These are phyloP conservation scores for Pinus taeda DNA, from an alignment of 75 land plant genomes.

Conservation along the genomic window DNA sequence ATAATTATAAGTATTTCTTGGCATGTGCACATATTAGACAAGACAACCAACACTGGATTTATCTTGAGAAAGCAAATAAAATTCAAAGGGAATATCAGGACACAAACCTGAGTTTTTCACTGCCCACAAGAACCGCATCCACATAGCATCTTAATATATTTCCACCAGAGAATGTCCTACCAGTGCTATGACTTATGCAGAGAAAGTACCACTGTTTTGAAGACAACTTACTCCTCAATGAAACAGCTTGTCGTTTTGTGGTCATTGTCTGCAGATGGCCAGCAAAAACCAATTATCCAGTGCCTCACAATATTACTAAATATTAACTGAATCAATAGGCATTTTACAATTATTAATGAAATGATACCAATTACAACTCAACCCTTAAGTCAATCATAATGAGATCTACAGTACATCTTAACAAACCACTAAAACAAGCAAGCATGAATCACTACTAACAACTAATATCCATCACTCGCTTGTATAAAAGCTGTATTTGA, in stretches of 20 bases:
- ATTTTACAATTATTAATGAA: neutral
- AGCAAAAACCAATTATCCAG: neutral
- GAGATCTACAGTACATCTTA: neutral
- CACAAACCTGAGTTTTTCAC: slow-evolving; percentile 81
- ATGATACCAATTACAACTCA: neutral
- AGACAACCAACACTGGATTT: neutral
- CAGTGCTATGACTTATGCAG: slow-evolving; percentile 81
- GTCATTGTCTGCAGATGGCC: slow-evolving; percentile 23
- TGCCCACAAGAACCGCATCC: slow-evolving; percentile 70
- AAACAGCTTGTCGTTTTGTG: slow-evolving; percentile 60
- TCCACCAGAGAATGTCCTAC: slow-evolving; percentile 93
- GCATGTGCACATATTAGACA: neutral
- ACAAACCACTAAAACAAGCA: neutral
- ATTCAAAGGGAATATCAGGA: neutral
- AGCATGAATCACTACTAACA: no score
- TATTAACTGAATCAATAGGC: neutral
- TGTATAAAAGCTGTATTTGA: neutral
- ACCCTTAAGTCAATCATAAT: neutral
- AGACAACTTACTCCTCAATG: slow-evolving; percentile 36
- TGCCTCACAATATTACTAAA: neutral
- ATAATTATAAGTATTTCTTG: neutral
- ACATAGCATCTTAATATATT: slow-evolving; percentile 71
- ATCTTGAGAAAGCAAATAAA: neutral
- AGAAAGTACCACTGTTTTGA: slow-evolving; percentile 85
- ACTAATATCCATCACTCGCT: neutral